Base-by-base conservation (phyloP, 75 land plant species). In the Pinus albicaulis region DNA sequence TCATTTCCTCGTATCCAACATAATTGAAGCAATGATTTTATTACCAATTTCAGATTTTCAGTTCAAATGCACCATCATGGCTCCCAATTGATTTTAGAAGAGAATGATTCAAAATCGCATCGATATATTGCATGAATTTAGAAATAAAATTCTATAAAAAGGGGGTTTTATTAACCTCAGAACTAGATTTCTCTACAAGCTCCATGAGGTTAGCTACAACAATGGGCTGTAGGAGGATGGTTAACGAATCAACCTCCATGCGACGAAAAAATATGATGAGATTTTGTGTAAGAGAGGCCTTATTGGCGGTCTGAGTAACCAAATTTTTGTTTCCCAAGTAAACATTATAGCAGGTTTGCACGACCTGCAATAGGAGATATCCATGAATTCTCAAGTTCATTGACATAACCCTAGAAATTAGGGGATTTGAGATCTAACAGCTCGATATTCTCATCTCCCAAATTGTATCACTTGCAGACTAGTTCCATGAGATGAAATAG, bases 211-310 rank as follows among this genome's bases (percentile, higher is more conserved):
- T n/a, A n/a, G n/a, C n/a, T n/a, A n/a, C n/a, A n/a, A n/a, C n/a
- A n/a, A n/a, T n/a, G n/a, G n/a, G n/a, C 77, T 92, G 95, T 25
- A 98, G 83, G 4, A 91, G 93, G 15, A 95, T 98, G 14, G 98
- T 98, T 7, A 94, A 91, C 7, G 94, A 92, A 77, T 98, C 99
- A 0, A 98, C 99, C 86, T 98, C 99, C 99, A 98, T 98, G n/a
- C 99, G 76, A 57, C 98, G 72, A 77, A 98, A 98, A 59, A 98
- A 98, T 56, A 98, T 98, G 65, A 98, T 98, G n/a, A n/a, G n/a
- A n/a, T n/a, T n/a, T n/a, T n/a, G n/a, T n/a, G n/a, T n/a, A n/a
- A n/a, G n/a, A n/a, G n/a, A n/a, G n/a, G n/a, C n/a, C n/a, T n/a
- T n/a, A n/a, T n/a, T n/a, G n/a, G n/a, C n/a, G n/a, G 95, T 87